Percentiles rank a stretch among this genome's conserved stretches.
Conservation (phyloP, 495 filamentous ascomycete species). For the Hypoxylon rickii region DNA sequence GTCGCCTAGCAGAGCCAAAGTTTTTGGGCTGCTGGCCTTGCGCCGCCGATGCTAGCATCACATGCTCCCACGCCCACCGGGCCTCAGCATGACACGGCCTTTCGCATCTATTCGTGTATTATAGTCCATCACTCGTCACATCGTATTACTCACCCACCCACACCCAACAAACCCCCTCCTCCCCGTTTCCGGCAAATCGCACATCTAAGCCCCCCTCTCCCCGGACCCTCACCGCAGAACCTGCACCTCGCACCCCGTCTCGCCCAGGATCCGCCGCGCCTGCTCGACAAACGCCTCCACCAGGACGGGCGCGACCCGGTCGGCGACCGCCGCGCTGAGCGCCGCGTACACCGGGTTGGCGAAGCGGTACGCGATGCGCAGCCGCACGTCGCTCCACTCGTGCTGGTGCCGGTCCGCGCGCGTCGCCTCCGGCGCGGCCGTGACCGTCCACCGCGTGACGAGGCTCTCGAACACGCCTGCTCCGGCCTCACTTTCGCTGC, state of each 20-base stretch:
- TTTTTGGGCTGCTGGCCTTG: background rate
- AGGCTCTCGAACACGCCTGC: slow-evolving; percentile 74
- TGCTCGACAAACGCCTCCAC: slow-evolving; percentile 90
- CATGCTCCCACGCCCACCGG: no score
- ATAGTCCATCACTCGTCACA: slow-evolving; percentile 18
- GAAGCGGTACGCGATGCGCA: slow-evolving; percentile 81
- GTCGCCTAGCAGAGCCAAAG: background rate
- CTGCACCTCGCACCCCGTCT: slow-evolving; percentile 9
- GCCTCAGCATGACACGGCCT: no score
- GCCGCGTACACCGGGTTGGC: slow-evolving; percentile 80
- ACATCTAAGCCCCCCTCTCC: no score
- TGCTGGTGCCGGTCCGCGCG: slow-evolving; percentile 33
- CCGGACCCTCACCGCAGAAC: slow-evolving; percentile 16
- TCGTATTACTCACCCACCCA: no score
- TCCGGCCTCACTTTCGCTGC: no score
- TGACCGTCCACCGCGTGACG: slow-evolving; percentile 74
- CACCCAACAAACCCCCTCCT: no score
- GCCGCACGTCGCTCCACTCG: slow-evolving; percentile 69
- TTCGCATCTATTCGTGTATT: background rate
- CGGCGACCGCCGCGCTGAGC: slow-evolving; percentile 77
- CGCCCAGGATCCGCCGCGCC: slow-evolving; percentile 63
- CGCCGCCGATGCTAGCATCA: background rate
- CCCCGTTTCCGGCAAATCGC: no score
- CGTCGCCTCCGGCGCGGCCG: slow-evolving; percentile 44
- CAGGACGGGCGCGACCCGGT: slow-evolving; percentile 84